Evolutionary conservation across 2,329 filamentous ascomycete genomes (phyloP).

Genomic region (Lizonia empirigonia): DNA sequence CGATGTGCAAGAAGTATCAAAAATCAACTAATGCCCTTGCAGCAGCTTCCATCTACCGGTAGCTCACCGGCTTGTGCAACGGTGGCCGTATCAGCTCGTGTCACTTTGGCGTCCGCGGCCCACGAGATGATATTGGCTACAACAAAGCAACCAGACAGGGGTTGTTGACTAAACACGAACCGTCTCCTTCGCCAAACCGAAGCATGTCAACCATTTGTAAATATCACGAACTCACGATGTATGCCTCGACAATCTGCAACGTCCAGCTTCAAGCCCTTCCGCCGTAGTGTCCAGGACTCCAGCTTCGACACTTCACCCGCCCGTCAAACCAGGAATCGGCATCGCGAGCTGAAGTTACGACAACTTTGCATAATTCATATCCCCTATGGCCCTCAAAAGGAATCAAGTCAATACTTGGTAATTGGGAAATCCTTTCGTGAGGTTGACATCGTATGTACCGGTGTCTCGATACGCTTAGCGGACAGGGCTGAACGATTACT

Average conservation of each 20-base stretch:
- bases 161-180: background rate
- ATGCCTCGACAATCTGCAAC: background rate
- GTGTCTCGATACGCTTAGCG: background rate
- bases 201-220: background rate
- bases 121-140: background rate
- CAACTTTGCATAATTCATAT: too few species aligned
- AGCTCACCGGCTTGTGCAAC: background rate
- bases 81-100: constrained; percentile 4
- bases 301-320: too few species aligned
- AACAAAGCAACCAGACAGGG: too few species aligned
- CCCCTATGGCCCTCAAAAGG: too few species aligned
- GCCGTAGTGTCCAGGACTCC: too few species aligned
- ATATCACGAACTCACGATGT: background rate
- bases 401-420: too few species aligned
- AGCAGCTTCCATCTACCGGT: background rate
- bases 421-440: background rate
- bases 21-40: constrained; percentile 6
- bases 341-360: too few species aligned
- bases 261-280: too few species aligned
- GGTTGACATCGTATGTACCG: background rate
- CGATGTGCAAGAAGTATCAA: background rate
- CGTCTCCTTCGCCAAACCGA: background rate
- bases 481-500: constrained; percentile 11
- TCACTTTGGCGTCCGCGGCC: background rate
- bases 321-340: too few species aligned